phyloP scores from a whole-genome alignment of 495 filamentous ascomycete species.

The Astrothelium macrocarpum region DNA sequence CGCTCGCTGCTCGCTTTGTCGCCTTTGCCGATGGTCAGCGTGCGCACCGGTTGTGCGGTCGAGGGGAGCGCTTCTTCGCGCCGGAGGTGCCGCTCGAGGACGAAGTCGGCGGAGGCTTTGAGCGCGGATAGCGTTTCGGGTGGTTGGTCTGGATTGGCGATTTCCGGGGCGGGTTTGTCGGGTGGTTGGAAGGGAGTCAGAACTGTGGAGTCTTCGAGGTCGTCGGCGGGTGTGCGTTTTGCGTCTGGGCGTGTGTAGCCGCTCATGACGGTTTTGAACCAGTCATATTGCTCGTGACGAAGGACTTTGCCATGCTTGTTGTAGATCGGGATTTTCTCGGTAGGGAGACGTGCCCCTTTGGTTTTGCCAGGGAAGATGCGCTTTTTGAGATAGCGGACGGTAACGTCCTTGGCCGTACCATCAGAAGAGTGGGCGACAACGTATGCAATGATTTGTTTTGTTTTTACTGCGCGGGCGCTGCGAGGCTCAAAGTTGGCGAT shows the following conservation, averaged over 20 bases:
- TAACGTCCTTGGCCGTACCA: slow-evolving; percentile 89
- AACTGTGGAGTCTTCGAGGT: slow-evolving; percentile 65
- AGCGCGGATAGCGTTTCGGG: slow-evolving; percentile 72
- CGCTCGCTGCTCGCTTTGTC: slow-evolving; percentile 60
- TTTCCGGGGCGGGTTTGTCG: slow-evolving; percentile 28
- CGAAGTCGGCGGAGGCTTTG: slow-evolving; percentile 74
- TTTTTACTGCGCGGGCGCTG: slow-evolving; percentile 67
- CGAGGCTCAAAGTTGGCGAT: slow-evolving; percentile 73
- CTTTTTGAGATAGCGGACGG: slow-evolving; percentile 78
- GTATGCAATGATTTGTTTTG: slow-evolving; percentile 86
- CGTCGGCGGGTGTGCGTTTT: slow-evolving; percentile 59
- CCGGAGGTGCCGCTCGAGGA: slow-evolving; percentile 78
- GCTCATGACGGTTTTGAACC: slow-evolving; percentile 72
- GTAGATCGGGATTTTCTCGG: slow-evolving; percentile 71
- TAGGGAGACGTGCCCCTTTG: slow-evolving; percentile 69
- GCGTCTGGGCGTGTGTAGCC: slow-evolving; percentile 54
- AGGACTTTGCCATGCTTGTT: slow-evolving; percentile 62
- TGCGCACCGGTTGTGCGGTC: slow-evolving; percentile 57
- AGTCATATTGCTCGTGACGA: slow-evolving; percentile 63
- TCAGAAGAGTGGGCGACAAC: slow-evolving; percentile 78
- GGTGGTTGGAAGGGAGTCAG: slow-evolving; percentile 55
- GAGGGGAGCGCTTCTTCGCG: slow-evolving; percentile 83
- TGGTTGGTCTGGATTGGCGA: slow-evolving; percentile 49
- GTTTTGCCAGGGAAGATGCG: slow-evolving; percentile 82
- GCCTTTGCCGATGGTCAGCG: slow-evolving; percentile 60